Evolutionary conservation across 2,329 filamentous ascomycete species (phyloP), one percentile per base, ranked within the genome.

Genomic region (Diaporthe sp.): DNA sequence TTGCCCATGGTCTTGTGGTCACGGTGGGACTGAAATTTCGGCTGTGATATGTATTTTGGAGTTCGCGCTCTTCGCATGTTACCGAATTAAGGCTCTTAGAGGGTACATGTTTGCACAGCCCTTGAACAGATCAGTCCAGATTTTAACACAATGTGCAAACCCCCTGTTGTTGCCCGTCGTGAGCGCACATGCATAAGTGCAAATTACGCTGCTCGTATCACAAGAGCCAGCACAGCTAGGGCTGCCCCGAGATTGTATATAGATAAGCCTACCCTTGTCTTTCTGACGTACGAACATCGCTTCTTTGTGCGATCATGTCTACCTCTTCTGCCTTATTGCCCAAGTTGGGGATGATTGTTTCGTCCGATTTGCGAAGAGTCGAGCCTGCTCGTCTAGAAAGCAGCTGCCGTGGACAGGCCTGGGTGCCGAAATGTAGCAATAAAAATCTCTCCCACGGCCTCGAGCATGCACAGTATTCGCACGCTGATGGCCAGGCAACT

Each of bases 1-100:
- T 78, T 77, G 66, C 77, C 78, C 22, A 78, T 71, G 61, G 78
- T 75, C 32, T 5, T 5, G 32, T 35, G 32, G 22, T 12, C 12
- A 42, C 5, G 12, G 22, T 50, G 9, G n/a, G 10, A 50, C 22
- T 50, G 66, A 35, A 15, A 13, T 44, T 15, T n/a, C 25, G 32
- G 32, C 35, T 17, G n/a, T 55, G 65, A 30, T 27, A n/a, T 4
- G 25, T 12, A 2, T 2, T 25, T 39, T 69, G 6, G 32, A 55
- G 7, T 35, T 27, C 22, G 17, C 44, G 19, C 8, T 47, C n/a
- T n/a, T n/a, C n/a, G n/a, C n/a, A n/a, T n/a, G n/a, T n/a, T n/a
- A n/a, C n/a, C n/a, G n/a, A n/a, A n/a, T n/a, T n/a, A n/a, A n/a
- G n/a, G n/a, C n/a, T n/a, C n/a, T n/a, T n/a, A n/a, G n/a, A n/a